Conservation (phyloP, 257 asterid species). For the Solanum pimpinellifolium region DNA sequence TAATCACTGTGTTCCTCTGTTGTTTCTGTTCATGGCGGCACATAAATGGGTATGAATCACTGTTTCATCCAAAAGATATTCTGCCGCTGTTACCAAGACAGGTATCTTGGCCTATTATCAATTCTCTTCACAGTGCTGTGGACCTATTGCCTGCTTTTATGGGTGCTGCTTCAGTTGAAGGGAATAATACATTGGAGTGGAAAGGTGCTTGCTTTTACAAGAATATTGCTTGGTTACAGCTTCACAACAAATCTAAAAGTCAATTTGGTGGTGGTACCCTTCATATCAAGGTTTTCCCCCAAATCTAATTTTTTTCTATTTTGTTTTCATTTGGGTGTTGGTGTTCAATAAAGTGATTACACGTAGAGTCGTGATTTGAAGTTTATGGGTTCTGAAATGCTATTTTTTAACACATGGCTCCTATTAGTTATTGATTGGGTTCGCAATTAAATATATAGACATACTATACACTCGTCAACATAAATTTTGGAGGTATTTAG, state of each 20-base stretch:
- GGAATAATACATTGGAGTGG: constrained; percentile 40
- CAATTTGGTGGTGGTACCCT: constrained; percentile 84
- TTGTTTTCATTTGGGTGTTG: not conserved
- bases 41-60: constrained; percentile 30
- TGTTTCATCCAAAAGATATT: constrained; percentile 40
- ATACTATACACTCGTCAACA: not conserved
- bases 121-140: constrained; percentile 39
- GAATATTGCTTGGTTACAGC: constrained; percentile 70
- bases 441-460: not conserved
- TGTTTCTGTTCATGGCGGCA: not conserved
- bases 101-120: constrained; percentile 63
- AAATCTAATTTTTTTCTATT: not conserved
- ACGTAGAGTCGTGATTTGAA: not conserved
- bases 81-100: constrained; percentile 66
- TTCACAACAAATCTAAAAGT: constrained; percentile 49
- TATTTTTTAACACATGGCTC: not conserved
- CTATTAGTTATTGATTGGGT: not conserved
- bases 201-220: constrained; percentile 73
- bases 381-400: not conserved
- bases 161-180: constrained; percentile 41
- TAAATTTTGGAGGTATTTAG: not conserved
- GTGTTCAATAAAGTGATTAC: not conserved
- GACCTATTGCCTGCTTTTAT: constrained; percentile 77
- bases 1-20: constrained; percentile 12
- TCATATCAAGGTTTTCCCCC: constrained; percentile 50